A percentile compares a stretch with the other conserved stretches of the same genome.
These are phyloP conservation scores for Stenocarpella maydis DNA, from an alignment of 2,329 filamentous ascomycete genomes.

Conservation along the genomic window DNA sequence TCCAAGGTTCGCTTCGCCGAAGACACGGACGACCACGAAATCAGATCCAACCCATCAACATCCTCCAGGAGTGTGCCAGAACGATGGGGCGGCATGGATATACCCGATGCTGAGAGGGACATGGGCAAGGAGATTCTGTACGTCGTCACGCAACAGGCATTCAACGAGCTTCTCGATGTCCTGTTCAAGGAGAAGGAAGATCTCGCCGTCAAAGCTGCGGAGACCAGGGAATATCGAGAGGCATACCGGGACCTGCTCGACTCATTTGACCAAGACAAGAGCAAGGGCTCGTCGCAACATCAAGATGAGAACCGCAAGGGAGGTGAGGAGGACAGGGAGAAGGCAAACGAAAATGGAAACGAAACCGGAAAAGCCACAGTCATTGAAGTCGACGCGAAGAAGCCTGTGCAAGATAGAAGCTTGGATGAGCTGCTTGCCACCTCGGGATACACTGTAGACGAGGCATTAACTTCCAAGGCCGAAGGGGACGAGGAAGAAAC, in stretches of 20 bases:
- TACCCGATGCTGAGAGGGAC: slow-evolving; percentile 82
- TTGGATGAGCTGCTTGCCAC: slow-evolving; percentile 52
- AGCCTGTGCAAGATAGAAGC: slow-evolving; percentile 42
- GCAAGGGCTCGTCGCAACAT: slow-evolving; percentile 1
- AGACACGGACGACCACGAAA: slow-evolving; percentile 73
- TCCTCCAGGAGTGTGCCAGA: slow-evolving; percentile 78
- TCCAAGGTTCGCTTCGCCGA: slow-evolving; percentile 83
- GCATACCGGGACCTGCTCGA: slow-evolving; percentile 60
- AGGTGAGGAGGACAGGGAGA: background rate
- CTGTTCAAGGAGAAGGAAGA: slow-evolving; percentile 87
- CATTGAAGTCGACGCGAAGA: slow-evolving; percentile 35
- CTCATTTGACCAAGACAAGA: slow-evolving; percentile 46
- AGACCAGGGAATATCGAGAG: slow-evolving; percentile 68
- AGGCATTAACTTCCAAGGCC: slow-evolving; percentile 25
- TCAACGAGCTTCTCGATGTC: slow-evolving; percentile 89
- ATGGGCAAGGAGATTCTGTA: slow-evolving; percentile 89
- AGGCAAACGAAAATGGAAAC: slow-evolving; percentile 35
- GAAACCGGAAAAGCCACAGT: slow-evolving; percentile 38
- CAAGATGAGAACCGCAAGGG: slow-evolving; percentile 24
- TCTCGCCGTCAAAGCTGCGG: slow-evolving; percentile 71
- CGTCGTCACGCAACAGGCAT: slow-evolving; percentile 88
- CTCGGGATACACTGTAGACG: slow-evolving; percentile 55
- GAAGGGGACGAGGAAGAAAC: slow-evolving; percentile 29
- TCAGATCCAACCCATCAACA: slow-evolving; percentile 74
- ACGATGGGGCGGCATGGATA: slow-evolving; percentile 79